Conservation (phyloP, 768 basidiomycete genomes). For the Hirschioporus abietinus region DNA sequence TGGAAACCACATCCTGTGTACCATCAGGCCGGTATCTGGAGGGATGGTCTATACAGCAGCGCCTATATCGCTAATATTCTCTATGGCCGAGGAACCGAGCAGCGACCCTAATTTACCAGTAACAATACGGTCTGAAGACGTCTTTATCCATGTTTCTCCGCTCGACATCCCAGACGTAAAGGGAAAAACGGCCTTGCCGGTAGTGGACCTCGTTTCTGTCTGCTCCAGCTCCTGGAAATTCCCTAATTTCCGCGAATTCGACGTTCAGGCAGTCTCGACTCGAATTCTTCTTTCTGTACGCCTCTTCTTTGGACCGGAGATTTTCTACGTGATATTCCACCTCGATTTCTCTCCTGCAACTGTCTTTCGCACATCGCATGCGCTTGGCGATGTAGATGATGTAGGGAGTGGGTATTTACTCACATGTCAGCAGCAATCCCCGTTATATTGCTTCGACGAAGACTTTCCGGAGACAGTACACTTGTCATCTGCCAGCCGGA, state of each 20-base stretch:
- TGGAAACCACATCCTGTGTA: background rate
- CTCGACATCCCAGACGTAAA: background rate
- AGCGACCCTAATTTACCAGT: background rate
- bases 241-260: background rate
- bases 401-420: background rate
- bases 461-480: background rate
- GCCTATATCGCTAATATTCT: background rate
- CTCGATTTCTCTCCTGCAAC: background rate
- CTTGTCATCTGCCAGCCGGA: background rate
- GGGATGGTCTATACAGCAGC: background rate
- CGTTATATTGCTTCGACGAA: background rate
- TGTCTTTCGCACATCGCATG: background rate
- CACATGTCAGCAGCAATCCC: background rate
- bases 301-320: background rate
- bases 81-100: background rate
- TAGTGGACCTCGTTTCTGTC: background rate
- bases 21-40: background rate
- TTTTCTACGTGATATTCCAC: background rate
- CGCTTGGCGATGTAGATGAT: too few species aligned
- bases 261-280: background rate
- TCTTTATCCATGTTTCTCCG: background rate
- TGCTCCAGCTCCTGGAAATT: background rate
- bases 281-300: background rate
- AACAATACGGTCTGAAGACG: background rate
- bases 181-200: background rate